Evolutionary conservation across 768 basidiomycete species (phyloP).

Genomic region (Clitopilus hobsonii): DNA sequence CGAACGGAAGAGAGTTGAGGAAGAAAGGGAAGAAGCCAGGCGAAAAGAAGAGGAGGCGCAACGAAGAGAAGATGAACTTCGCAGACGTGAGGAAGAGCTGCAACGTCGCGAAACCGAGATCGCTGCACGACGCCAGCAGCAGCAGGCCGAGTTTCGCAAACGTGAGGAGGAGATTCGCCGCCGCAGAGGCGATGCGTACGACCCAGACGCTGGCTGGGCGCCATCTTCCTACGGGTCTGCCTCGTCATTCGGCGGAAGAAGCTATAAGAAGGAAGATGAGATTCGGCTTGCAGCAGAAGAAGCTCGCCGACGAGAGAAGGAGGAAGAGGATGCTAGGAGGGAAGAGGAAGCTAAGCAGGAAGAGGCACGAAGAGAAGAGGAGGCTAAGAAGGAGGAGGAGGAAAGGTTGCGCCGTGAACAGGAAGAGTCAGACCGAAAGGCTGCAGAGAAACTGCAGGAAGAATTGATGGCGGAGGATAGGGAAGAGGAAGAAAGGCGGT

Average conservation of each 20-base stretch:
- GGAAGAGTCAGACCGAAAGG: background rate
- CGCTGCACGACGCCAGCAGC: conserved; percentile 6
- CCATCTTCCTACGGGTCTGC: conserved; percentile 20
- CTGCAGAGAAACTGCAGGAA: background rate
- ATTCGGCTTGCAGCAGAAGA: background rate
- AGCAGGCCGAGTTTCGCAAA: conserved; percentile 36
- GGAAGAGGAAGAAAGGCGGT: conserved; percentile 2
- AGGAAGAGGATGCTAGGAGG: too few species aligned
- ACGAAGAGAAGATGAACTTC: conserved; percentile 22
- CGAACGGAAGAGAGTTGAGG: conserved; percentile 16
- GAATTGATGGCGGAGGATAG: background rate
- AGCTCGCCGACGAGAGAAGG: too few species aligned
- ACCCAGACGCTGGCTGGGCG: conserved; percentile 27
- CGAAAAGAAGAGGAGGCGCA: conserved; percentile 18
- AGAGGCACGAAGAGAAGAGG: background rate
- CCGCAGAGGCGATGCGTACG: conserved; percentile 41
- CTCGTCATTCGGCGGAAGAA: conserved; percentile 9
- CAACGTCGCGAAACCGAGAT: conserved; percentile 26
- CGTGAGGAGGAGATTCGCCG: conserved; percentile 39
- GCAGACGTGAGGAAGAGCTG: conserved; percentile 23
- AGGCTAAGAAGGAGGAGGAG: background rate
- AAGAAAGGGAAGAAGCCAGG: conserved; percentile 18
- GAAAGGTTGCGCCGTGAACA: background rate
- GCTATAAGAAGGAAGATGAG: background rate
- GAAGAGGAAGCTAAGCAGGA: background rate